Evolutionary conservation across 176 grass and related monocot species (phyloP).

Genomic region (Phoenix roebelenii): DNA sequence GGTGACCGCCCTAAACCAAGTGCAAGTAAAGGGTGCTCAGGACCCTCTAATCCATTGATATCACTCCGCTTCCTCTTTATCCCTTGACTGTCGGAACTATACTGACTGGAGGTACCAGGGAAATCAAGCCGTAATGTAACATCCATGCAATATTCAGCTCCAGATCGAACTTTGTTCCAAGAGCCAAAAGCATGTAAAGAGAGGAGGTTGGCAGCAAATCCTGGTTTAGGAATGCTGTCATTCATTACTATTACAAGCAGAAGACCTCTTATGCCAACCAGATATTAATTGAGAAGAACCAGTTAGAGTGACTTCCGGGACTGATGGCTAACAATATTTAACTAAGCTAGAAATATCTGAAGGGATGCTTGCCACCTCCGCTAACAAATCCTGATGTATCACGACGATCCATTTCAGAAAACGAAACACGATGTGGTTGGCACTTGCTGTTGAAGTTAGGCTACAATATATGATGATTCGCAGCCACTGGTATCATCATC

Average conservation of each 20-base stretch:
- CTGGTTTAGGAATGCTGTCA: conserved; percentile 23
- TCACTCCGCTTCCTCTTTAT: conserved; percentile 33
- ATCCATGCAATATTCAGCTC: conserved; percentile 15
- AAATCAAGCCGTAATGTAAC: conserved; percentile 21
- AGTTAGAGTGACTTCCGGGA: conserved; percentile 46
- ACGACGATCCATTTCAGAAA: conserved; percentile 65
- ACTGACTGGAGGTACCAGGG: conserved; percentile 22
- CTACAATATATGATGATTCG: too few species aligned
- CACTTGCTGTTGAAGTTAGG: not conserved
- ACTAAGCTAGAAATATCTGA: conserved; percentile 33
- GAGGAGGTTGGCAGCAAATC: conserved; percentile 25
- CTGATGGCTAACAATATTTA: conserved; percentile 38
- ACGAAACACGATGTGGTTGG: not conserved
- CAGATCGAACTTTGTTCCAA: conserved; percentile 25
- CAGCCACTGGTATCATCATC: too few species aligned
- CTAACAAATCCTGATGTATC: conserved; percentile 86
- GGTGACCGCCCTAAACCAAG: conserved; percentile 44
- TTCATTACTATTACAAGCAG: conserved; percentile 39
- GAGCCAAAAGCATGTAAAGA: conserved; percentile 15
- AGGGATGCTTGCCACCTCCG: conserved; percentile 57
- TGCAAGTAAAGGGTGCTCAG: conserved; percentile 31
- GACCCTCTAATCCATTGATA: conserved; percentile 26
- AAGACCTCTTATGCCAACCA: conserved; percentile 26
- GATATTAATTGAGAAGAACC: conserved; percentile 39
- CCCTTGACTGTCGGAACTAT: conserved; percentile 17